These are phyloP conservation scores for Mycena sp. DNA, from an alignment of 1,284 basidiomycete genomes.

Conservation along the genomic window DNA sequence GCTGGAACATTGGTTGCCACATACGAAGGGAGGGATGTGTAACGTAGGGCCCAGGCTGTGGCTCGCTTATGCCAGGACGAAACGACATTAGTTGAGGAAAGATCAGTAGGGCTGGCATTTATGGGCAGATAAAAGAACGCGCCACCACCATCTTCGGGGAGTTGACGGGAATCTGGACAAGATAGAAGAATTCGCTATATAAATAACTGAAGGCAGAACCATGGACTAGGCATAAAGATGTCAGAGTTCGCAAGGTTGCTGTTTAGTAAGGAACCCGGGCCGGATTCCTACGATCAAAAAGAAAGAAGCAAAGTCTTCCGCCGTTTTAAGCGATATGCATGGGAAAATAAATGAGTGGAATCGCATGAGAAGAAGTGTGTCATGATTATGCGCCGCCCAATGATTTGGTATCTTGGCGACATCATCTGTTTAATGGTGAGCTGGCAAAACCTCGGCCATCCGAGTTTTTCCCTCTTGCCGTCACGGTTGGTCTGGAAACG, in stretches of 20 bases:
- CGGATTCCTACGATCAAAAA: conserved; percentile 19
- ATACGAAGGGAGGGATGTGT: conserved; percentile 28
- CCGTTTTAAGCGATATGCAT: conserved; percentile 25
- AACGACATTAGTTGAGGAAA: conserved; percentile 22
- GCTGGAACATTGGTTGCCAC: neutral
- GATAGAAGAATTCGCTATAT: conserved; percentile 8
- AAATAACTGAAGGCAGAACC: conserved; percentile 18
- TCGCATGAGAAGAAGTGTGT: conserved; percentile 14
- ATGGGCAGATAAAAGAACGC: conserved; percentile 16
- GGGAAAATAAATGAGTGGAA: conserved; percentile 12
- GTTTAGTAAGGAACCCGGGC: conserved; percentile 20
- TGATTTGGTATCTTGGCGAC: conserved; percentile 16
- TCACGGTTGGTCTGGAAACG: neutral
- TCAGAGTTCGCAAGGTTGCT: conserved; percentile 3
- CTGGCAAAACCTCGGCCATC: conserved; percentile 28
- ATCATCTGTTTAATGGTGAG: neutral
- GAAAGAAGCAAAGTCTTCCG: conserved; percentile 21
- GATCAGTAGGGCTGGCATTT: conserved; percentile 10
- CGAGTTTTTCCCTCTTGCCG: conserved; percentile 20
- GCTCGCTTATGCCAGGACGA: conserved; percentile 22
- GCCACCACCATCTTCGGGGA: conserved; percentile 24
- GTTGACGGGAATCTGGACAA: conserved; percentile 23
- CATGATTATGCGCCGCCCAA: neutral
- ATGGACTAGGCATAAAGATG: conserved; percentile 7
- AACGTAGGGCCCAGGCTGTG: conserved; percentile 21